phyloP scores from a whole-genome alignment of 1,284 basidiomycete species.

The Sphagnurus paluster region DNA sequence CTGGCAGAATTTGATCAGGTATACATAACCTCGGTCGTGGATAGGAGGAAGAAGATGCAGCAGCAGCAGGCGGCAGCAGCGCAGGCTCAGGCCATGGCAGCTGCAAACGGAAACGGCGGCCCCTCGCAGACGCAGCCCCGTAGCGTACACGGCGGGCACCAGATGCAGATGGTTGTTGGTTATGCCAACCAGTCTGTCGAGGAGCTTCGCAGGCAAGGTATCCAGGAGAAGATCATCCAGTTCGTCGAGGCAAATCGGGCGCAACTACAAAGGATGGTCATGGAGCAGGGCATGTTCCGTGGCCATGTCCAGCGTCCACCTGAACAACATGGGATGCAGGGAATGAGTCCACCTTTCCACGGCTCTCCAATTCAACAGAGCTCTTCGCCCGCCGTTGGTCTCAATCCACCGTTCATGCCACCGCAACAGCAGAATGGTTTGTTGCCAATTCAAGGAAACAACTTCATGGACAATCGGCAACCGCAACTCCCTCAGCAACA shows the following conservation, averaged over 20 bases:
- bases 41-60: conserved; percentile 28
- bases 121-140: conserved; percentile 18
- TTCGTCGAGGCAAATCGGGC: conserved; percentile 59
- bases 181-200: conserved; percentile 44
- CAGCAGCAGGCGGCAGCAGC: conserved; percentile 18
- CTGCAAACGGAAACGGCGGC: not conserved
- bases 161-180: conserved; percentile 41
- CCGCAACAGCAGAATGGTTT: conserved; percentile 15
- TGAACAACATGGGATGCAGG: conserved; percentile 10
- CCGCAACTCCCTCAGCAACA: conserved; percentile 10
- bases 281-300: conserved; percentile 44
- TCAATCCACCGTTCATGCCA: conserved; percentile 12
- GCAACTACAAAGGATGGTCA: conserved; percentile 39
- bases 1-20: conserved; percentile 56
- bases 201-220: conserved; percentile 52
- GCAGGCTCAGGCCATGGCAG: conserved; percentile 12
- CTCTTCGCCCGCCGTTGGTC: not conserved
- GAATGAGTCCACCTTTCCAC: conserved; percentile 11
- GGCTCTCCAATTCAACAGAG: conserved; percentile 4
- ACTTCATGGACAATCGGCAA: conserved; percentile 15
- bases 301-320: conserved; percentile 24
- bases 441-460: conserved; percentile 12
- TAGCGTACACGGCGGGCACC: conserved; percentile 24
- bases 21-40: conserved; percentile 42
- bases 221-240: conserved; percentile 52